Conservation (phyloP, 2,329 filamentous ascomycete species). For the Fusarium nodosum region DNA sequence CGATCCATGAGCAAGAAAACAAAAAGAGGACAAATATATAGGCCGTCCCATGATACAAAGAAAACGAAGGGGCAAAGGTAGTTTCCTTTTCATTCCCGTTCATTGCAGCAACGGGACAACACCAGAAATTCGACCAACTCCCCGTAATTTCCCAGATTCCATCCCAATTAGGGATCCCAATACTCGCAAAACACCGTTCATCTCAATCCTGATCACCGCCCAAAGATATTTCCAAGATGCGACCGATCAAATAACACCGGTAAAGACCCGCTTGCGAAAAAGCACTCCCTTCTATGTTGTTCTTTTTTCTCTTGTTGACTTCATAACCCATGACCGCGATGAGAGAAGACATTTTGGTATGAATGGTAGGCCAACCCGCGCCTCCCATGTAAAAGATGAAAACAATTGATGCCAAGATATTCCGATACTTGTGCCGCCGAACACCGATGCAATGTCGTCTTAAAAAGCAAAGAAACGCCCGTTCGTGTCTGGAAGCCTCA, state of each 20-base stretch:
- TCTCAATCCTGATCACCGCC: constrained; percentile 54
- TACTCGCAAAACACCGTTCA: constrained; percentile 53
- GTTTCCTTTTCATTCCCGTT: constrained; percentile 51
- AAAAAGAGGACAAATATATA: constrained; percentile 52
- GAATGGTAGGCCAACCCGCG: constrained; percentile 43
- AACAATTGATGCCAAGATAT: constrained; percentile 51
- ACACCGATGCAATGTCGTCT: constrained; percentile 64
- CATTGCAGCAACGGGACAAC: constrained; percentile 51
- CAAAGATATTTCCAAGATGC: constrained; percentile 53
- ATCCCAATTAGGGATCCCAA: constrained; percentile 50
- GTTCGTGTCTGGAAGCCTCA: constrained; percentile 60
- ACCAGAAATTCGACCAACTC: constrained; percentile 56
- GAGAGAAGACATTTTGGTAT: constrained; percentile 53
- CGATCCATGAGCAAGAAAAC: constrained; percentile 39
- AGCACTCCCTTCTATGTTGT: constrained; percentile 62
- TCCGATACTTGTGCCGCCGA: constrained; percentile 46
- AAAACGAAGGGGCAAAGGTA: constrained; percentile 48
- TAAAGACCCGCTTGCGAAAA: constrained; percentile 51
- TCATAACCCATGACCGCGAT: constrained; percentile 60
- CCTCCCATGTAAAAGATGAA: constrained; percentile 52
- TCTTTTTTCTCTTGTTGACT: constrained; percentile 60
- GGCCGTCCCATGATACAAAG: constrained; percentile 50
- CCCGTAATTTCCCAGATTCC: constrained; percentile 53
- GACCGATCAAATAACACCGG: constrained; percentile 56
- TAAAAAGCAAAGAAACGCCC: constrained; percentile 60